Percentiles rank a stretch among this genome's conserved stretches.
These are phyloP conservation scores for Suillus plorans DNA, from an alignment of 768 basidiomycete genomes.

Conservation along the genomic window DNA sequence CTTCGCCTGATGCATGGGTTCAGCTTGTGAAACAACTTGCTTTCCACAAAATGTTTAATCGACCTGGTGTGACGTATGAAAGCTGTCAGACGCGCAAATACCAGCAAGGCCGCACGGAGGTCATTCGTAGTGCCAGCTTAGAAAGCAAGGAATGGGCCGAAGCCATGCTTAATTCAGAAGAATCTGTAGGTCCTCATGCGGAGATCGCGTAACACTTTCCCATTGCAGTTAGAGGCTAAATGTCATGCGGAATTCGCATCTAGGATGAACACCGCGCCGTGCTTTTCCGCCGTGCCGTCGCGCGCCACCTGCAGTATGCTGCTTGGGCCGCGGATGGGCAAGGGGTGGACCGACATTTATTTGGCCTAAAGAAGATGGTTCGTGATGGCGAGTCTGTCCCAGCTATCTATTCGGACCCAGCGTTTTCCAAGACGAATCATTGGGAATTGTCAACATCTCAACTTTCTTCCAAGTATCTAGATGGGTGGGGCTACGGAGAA, in stretches of 20 bases:
- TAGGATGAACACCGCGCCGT: conserved; percentile 57
- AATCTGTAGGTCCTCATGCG: conserved; percentile 40
- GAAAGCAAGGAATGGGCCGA: conserved; percentile 86
- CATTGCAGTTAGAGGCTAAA: conserved; percentile 5
- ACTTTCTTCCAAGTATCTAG: conserved; percentile 75
- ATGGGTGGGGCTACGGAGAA: conserved; percentile 98
- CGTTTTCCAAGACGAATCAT: conserved; percentile 68
- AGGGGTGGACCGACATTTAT: conserved; percentile 94
- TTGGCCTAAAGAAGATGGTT: conserved; percentile 85
- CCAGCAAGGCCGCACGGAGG: conserved; percentile 90
- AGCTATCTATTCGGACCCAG: conserved; percentile 70
- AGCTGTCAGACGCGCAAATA: conserved; percentile 92
- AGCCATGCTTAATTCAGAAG: conserved; percentile 71
- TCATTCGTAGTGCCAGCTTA: conserved; percentile 81
- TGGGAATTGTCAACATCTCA: conserved; percentile 96
- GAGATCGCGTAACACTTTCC: not conserved
- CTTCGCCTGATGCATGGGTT: conserved; percentile 92
- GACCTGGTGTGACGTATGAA: conserved; percentile 88
- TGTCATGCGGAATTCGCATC: not conserved
- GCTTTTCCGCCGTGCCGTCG: conserved; percentile 74
- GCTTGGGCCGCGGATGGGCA: conserved; percentile 91
- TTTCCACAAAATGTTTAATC: conserved; percentile 79
- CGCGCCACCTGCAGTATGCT: conserved; percentile 85
- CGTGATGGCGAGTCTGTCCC: conserved; percentile 72
- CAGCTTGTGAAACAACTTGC: conserved; percentile 97